Conservation (phyloP, 352 stramenopile genomes). For the Phytophthora ohioensis region DNA sequence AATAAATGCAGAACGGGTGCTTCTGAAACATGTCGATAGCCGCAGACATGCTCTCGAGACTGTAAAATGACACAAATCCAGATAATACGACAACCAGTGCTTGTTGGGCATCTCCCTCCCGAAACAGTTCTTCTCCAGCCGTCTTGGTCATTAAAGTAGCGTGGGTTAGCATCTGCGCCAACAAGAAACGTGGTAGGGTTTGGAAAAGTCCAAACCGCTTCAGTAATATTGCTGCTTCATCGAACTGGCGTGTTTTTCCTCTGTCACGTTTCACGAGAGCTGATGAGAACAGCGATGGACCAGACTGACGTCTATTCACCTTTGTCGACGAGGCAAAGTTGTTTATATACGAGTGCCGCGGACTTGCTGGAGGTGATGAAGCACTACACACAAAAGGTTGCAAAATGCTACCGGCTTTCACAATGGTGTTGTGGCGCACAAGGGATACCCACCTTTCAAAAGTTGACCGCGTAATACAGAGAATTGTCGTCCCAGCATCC, state of each 20-base stretch:
- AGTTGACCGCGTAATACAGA: conserved; percentile 41
- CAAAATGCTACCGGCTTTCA: conserved; percentile 53
- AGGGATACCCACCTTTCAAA: conserved; percentile 61
- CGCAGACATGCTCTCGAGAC: conserved; percentile 64
- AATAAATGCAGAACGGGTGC: conserved; percentile 64
- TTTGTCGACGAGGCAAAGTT: conserved; percentile 13
- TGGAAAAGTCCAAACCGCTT: conserved; percentile 51
- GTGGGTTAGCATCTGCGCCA: conserved; percentile 48
- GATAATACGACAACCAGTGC: conserved; percentile 56
- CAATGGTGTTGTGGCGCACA: conserved; percentile 41
- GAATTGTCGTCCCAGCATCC: conserved; percentile 47
- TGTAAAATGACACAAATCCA: conserved; percentile 70
- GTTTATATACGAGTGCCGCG: conserved; percentile 10
- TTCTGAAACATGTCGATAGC: conserved; percentile 70
- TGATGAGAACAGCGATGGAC: conserved; percentile 27
- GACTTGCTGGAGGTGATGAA: conserved; percentile 14
- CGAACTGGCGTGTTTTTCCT: conserved; percentile 14
- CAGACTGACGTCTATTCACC: conserved; percentile 32
- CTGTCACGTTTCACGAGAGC: conserved; percentile 1
- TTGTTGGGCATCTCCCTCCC: conserved; percentile 47
- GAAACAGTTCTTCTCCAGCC: conserved; percentile 66
- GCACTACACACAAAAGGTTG: conserved; percentile 33
- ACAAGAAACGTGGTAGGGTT: conserved; percentile 49
- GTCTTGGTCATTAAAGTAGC: conserved; percentile 43
- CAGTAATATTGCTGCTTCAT: conserved; percentile 48